These are phyloP conservation scores for Aspergillus heteromorphus DNA, from an alignment of 495 filamentous ascomycete species.

Conservation along the genomic window DNA sequence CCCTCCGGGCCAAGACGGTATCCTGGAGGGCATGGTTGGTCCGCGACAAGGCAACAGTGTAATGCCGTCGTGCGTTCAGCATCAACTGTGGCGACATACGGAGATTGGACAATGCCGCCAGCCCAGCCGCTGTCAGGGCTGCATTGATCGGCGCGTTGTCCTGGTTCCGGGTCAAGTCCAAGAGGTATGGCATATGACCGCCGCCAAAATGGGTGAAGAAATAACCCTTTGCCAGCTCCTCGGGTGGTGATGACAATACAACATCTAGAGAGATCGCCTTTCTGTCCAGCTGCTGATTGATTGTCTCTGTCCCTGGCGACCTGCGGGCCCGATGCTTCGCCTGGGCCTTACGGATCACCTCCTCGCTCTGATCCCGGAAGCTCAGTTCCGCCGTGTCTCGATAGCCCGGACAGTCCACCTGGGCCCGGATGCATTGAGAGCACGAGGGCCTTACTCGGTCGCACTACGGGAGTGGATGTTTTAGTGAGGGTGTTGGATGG, in stretches of 20 bases:
- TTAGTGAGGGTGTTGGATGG: neutral
- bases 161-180: conserved; percentile 1
- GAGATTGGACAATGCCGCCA: conserved; percentile 16
- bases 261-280: neutral
- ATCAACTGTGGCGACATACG: conserved; percentile 13
- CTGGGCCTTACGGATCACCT: conserved; percentile 12
- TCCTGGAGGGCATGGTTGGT: conserved; percentile 11
- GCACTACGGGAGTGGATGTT: neutral
- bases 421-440: conserved; percentile 11
- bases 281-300: neutral
- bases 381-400: conserved; percentile 6
- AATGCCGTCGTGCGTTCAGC: conserved; percentile 11
- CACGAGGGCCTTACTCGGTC: neutral
- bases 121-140: conserved; percentile 11
- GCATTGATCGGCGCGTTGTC: conserved; percentile 7
- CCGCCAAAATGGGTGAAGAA: neutral
- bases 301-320: neutral
- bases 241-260: neutral
- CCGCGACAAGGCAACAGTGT: conserved; percentile 11
- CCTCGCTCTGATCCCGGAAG: conserved; percentile 14
- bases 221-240: neutral
- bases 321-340: neutral
- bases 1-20: conserved; percentile 3
- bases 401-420: conserved; percentile 16
- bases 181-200: conserved; percentile 9